Evolutionary conservation across 306 rosid genomes (phyloP).

Genomic region (Rosa multiflora): DNA sequence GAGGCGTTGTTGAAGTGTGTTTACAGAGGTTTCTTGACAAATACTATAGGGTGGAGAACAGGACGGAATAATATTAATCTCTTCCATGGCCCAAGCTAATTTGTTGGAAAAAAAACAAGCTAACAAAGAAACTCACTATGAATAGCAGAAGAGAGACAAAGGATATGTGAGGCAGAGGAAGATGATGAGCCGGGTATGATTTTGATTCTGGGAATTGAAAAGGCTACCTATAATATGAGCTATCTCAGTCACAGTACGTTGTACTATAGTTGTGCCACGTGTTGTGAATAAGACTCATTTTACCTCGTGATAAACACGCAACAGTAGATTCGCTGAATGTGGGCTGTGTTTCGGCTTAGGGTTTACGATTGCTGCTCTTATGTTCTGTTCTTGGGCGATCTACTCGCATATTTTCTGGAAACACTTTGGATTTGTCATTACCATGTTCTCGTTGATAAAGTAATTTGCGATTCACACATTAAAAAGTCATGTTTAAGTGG

Average conservation of each 20-base stretch:
- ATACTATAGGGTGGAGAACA: slow-evolving; percentile 18
- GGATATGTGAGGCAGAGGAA: neutral
- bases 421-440: neutral
- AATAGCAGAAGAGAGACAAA: neutral
- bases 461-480: too few species aligned
- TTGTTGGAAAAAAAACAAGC: neutral
- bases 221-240: neutral
- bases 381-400: neutral
- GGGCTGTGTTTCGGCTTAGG: neutral
- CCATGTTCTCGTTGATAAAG: too few species aligned
- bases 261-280: neutral
- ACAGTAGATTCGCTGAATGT: neutral
- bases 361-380: neutral
- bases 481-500: too few species aligned
- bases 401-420: neutral
- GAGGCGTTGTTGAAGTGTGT: slow-evolving; percentile 35
- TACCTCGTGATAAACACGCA: neutral
- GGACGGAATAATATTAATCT: neutral
- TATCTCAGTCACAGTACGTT: neutral
- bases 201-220: neutral
- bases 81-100: neutral
- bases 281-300: neutral
- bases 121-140: neutral
- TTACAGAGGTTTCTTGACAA: slow-evolving; percentile 17
- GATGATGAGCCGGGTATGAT: neutral